Evolutionary conservation across 441 rosid species (phyloP), one percentile per base, ranked within the genome.

Genomic region (Populus hybrid): DNA sequence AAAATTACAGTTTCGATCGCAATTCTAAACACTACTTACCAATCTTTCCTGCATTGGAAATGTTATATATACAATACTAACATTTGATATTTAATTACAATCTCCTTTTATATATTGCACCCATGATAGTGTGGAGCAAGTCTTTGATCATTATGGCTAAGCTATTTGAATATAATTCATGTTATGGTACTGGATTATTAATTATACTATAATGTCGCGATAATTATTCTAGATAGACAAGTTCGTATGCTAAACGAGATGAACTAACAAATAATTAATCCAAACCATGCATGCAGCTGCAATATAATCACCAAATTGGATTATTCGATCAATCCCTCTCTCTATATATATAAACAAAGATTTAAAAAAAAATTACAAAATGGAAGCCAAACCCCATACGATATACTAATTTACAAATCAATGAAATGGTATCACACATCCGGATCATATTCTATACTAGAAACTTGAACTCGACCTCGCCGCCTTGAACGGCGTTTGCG

Each of bases 401-500:
- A 68, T 64, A 33, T 3, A 6, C 26, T 68, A 28, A 20, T 68
- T 18, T 68, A 68, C 40, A 68, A 31, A 33, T n/a, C 42, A 68
- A 14, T 20, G 38, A 33, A 18, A 12, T 68, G 71, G 71, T 18
- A 18, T 68, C 38, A 68, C 71, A 68, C 26, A 68, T 68, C 45
- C 45, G 71, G 71, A 35, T 68, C 71, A 18, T 68, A 7, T 18
- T 42, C 53, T 6, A 7, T 2, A 3, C 2, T 4, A 40, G 26
- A 24, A 69, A 9, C 53, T 36, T n/a, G 31, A 24, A 36, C n/a
- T 40, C 73, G 50, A 11, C 56, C 73, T 56, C 84, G 80, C 26
- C 84, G 76, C 71, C 78, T 76, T 0, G 84, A 75, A 1, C 83
- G 84, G 16, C 82, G 84, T 66, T 80, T 84, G 9, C 78, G 82